Evolutionary conservation across 768 basidiomycete species (phyloP).

Genomic region (Phallus indusiatus): DNA sequence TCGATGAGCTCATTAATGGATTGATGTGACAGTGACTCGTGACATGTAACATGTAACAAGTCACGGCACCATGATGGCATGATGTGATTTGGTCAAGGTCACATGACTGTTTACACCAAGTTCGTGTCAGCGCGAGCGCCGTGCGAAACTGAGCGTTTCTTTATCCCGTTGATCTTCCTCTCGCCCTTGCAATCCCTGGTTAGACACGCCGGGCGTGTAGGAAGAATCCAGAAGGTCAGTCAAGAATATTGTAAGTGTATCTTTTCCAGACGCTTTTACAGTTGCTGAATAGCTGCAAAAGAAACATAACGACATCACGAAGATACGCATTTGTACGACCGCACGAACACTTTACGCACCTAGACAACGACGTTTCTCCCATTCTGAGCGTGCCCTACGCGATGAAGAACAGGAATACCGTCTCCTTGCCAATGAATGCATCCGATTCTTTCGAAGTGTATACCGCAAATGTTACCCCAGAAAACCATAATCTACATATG

Average conservation of each 20-base stretch:
- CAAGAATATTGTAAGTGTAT: not conserved
- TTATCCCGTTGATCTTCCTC: not conserved
- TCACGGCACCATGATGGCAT: no score
- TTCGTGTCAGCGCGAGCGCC: not conserved
- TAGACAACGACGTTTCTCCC: not conserved
- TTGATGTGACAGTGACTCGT: not conserved
- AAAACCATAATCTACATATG: slow-evolving; percentile 17
- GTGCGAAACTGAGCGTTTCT: not conserved
- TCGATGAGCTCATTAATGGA: no score
- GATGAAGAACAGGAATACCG: slow-evolving; percentile 12
- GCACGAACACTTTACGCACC: not conserved
- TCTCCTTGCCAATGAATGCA: slow-evolving; percentile 16
- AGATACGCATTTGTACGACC: not conserved
- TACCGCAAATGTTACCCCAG: slow-evolving; percentile 20
- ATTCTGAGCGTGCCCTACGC: not conserved
- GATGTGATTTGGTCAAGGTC: not conserved
- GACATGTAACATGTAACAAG: not conserved
- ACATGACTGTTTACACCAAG: no score
- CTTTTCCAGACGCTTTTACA: not conserved
- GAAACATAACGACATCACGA: not conserved
- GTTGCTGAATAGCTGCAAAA: not conserved
- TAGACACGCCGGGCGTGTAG: not conserved
- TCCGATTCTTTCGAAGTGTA: slow-evolving; percentile 12
- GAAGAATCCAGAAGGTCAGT: not conserved
- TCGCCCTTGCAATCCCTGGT: not conserved